Conservation (phyloP, 2,329 filamentous ascomycete genomes). For the Acrodontium crateriforme region DNA sequence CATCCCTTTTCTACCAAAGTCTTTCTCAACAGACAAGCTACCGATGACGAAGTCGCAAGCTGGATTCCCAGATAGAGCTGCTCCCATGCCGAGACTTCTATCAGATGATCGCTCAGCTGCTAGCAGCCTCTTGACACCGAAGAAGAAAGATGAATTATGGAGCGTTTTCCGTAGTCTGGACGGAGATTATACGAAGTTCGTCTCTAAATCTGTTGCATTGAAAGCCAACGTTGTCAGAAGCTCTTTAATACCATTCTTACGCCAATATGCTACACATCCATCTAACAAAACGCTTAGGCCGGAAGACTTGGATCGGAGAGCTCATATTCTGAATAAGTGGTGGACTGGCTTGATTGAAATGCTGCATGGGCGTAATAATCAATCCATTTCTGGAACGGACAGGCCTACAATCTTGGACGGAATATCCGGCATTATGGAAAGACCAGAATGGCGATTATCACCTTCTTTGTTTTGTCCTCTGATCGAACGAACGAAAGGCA, state of each 20-base stretch:
- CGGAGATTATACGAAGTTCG: slow-evolving; percentile 59
- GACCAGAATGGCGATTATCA: slow-evolving; percentile 71
- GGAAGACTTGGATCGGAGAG: slow-evolving; percentile 70
- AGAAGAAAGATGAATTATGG: slow-evolving; percentile 58
- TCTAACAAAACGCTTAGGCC: slow-evolving; percentile 53
- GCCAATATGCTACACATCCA: slow-evolving; percentile 52
- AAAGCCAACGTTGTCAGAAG: slow-evolving; percentile 64
- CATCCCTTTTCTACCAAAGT: slow-evolving; percentile 31
- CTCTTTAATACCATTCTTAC: slow-evolving; percentile 62
- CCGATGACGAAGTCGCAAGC: slow-evolving; percentile 24
- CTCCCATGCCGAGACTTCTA: slow-evolving; percentile 29
- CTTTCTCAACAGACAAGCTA: slow-evolving; percentile 35
- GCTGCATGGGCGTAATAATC: slow-evolving; percentile 60
- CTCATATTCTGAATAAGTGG: slow-evolving; percentile 77
- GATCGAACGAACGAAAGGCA: slow-evolving; percentile 37
- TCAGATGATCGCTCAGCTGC: slow-evolving; percentile 21
- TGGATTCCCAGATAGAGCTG: slow-evolving; percentile 23
- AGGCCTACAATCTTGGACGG: slow-evolving; percentile 68
- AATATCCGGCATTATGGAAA: slow-evolving; percentile 68
- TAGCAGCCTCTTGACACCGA: slow-evolving; percentile 13
- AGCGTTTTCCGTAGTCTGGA: slow-evolving; percentile 54
- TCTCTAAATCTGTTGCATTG: slow-evolving; percentile 56
- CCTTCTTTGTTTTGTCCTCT: slow-evolving; percentile 55
- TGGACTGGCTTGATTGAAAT: slow-evolving; percentile 74
- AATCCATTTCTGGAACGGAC: slow-evolving; percentile 72